phyloP scores from a whole-genome alignment of 306 rosid species.

The Ormosia emarginata region DNA sequence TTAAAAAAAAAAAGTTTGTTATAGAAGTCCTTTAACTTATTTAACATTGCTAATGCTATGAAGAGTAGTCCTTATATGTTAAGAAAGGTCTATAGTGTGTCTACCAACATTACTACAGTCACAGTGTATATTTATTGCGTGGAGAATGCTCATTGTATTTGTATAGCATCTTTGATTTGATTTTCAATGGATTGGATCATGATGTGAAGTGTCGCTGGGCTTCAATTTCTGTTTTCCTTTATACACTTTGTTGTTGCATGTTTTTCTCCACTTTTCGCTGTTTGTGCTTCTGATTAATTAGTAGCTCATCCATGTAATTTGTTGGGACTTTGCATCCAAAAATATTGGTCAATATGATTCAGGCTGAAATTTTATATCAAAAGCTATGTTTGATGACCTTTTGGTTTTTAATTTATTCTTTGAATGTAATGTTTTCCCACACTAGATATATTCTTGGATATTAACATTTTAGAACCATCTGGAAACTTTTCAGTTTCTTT shows the following conservation, averaged over 20 bases:
- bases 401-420: background rate
- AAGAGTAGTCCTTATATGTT: background rate
- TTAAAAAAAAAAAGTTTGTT: background rate
- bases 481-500: background rate
- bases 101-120: background rate
- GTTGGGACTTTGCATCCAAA: background rate
- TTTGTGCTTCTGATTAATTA: background rate
- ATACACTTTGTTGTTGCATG: background rate
- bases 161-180: background rate
- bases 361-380: background rate
- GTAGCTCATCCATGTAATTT: background rate
- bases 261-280: background rate
- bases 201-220: background rate
- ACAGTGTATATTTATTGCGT: background rate
- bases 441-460: background rate
- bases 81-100: background rate
- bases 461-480: background rate
- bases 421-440: background rate
- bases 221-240: background rate
- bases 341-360: background rate
- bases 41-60: background rate
- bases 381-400: background rate
- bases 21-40: background rate
- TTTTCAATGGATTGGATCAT: background rate
- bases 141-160: background rate